Conservation (phyloP, 345 rosid genomes). For the Angophora floribunda region DNA sequence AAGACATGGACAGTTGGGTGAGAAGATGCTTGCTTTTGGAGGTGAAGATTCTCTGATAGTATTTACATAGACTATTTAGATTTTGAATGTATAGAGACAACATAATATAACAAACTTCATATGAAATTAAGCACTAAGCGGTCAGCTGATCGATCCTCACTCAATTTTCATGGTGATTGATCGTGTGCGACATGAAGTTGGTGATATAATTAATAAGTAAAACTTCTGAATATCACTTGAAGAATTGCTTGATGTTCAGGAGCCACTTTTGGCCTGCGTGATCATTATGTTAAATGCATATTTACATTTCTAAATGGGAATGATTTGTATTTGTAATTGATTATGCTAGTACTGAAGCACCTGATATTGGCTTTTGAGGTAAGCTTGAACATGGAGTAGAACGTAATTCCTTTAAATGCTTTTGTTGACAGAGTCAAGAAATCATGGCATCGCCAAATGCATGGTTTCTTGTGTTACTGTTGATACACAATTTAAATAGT, state of each 20-base stretch:
- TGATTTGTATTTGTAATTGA: neutral
- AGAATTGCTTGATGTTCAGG: neutral
- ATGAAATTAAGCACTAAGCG: neutral
- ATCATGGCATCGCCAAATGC: neutral
- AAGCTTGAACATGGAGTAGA: neutral
- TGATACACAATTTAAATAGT: neutral
- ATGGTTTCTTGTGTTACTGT: neutral
- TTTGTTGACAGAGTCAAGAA: neutral
- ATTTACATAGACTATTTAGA: neutral
- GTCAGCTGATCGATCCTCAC: neutral
- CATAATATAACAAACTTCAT: neutral
- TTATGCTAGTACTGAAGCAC: neutral
- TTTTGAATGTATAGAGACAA: neutral
- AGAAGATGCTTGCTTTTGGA: neutral
- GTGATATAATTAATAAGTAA: neutral
- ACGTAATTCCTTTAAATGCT: neutral
- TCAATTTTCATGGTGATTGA: neutral
- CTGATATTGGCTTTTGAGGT: neutral
- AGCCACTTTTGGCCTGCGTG: neutral
- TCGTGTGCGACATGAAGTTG: neutral
- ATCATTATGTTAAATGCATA: neutral
- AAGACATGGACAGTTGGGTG: neutral
- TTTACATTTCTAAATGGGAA: neutral
- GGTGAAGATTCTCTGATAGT: neutral
- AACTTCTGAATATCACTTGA: neutral